Evolutionary conservation across 2,329 filamentous ascomycete species (phyloP), one percentile per base, ranked within the genome.

Genomic region (Metarhizium anisopliae): DNA sequence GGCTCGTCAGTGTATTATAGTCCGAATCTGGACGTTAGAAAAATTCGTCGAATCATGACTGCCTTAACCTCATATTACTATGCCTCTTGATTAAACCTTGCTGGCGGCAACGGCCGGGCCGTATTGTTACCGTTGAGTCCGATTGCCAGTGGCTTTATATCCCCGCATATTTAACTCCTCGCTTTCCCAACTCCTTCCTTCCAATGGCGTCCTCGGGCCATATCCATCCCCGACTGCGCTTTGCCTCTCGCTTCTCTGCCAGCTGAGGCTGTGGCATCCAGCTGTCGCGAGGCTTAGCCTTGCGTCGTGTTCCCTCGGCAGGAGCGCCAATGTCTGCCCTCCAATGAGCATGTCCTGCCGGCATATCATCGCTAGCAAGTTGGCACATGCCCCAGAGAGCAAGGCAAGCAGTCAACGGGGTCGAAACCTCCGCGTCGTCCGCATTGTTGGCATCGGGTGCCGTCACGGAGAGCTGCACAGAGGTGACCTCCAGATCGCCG

Each of bases 351-450:
- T 88, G 84, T 18, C 81, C 81, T 13, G 58, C 43, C 2, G 77
- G 77, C 5, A 80, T 72, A 2, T 78, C 75, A 59, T 84, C 79
- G 60, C 79, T 77, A 29, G 85, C 85, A 51, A 89, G 75, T 77
- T 87, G 85, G 70, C 89, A 89, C 43, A 92, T 74, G 53, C 86
- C 89, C 86, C 87, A 92, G 38, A 92, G 79, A 1, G 88, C 88
- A 7, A 92, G 77, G 59, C 84, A 82, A 13, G 87, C 87, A 0
- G 88, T 90, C 63, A 89, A 77, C 55, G 79, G 77, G 6, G 75
- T 70, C 52, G 74, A 72, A 5, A 40, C 76, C 55, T 78, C 77
- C 6, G 75, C 69, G 50, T 73, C 72, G 6, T 67, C 61, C 61
- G 71, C 63, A 18, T 63, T 65, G 45, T 60, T 62, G 10, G 65